Percentiles rank a stretch among this genome's conserved stretches.
Conservation (phyloP, 2,329 filamentous ascomycete species). For the Neocatenulostroma microsporum region DNA sequence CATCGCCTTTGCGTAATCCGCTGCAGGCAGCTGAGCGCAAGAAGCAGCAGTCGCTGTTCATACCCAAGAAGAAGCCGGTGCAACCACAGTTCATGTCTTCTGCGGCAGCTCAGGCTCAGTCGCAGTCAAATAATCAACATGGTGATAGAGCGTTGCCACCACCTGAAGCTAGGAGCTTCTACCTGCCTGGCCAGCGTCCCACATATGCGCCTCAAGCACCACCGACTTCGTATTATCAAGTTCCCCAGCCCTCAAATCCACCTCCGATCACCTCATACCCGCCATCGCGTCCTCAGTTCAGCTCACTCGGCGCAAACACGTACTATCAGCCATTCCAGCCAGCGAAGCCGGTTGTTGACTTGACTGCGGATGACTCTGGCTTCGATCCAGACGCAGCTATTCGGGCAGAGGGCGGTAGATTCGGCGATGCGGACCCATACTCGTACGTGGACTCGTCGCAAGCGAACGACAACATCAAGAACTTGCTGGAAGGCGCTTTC, state of each 20-base stretch:
- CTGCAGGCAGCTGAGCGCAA: too few relatives aligned
- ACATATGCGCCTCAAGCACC: too few relatives aligned
- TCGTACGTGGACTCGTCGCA: constrained; percentile 63
- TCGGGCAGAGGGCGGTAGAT: constrained; percentile 39
- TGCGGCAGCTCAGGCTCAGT: constrained; percentile 5
- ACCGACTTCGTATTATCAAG: neutral
- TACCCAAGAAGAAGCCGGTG: constrained; percentile 16
- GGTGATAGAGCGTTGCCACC: neutral
- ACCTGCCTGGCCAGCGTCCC: constrained; percentile 19
- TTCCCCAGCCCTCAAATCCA: constrained; percentile 40
- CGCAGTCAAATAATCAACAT: neutral
- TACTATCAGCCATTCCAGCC: constrained; percentile 30
- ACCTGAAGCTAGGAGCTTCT: constrained; percentile 15
- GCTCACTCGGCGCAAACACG: constrained; percentile 40
- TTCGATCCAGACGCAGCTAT: constrained; percentile 43
- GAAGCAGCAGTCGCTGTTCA: constrained; percentile 19
- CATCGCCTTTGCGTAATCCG: constrained; percentile 49
- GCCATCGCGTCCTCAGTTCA: constrained; percentile 47
- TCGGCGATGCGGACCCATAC: constrained; percentile 48
- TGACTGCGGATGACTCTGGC: constrained; percentile 41
- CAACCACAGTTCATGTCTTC: constrained; percentile 7
- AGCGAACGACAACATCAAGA: constrained; percentile 70
- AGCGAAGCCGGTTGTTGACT: constrained; percentile 40
- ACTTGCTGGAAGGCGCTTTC: constrained; percentile 71
- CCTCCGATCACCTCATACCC: constrained; percentile 41